Conservation (phyloP, 176 grass and related monocot genomes). For the Carex littledalei region DNA sequence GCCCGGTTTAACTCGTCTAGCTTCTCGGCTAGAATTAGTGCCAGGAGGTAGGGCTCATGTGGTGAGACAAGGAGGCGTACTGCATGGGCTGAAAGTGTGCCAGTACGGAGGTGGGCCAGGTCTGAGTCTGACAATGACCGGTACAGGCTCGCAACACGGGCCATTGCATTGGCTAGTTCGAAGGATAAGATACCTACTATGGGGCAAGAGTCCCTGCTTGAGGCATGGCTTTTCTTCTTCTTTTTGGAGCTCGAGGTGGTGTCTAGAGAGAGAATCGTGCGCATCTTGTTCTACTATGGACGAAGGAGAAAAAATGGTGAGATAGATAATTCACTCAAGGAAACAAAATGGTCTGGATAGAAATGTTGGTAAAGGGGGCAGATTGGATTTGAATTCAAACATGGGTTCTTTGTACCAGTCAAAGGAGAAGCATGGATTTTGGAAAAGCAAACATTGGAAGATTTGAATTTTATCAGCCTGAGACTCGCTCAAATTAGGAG, state of each 20-base stretch:
- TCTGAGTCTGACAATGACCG: slow-evolving; percentile 75
- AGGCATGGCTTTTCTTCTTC: slow-evolving; percentile 34
- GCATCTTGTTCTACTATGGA: slow-evolving; percentile 15
- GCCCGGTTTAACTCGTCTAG: slow-evolving; percentile 80
- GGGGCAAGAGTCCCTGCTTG: slow-evolving; percentile 3
- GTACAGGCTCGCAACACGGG: slow-evolving; percentile 63
- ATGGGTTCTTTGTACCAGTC: slow-evolving; percentile 18
- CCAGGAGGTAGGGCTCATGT: slow-evolving; percentile 63
- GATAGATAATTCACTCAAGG: not conserved
- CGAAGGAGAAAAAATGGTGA: not conserved
- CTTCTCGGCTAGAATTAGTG: slow-evolving; percentile 83
- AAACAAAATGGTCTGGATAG: not conserved
- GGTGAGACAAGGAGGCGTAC: slow-evolving; percentile 69
- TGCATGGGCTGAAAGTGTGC: slow-evolving; percentile 48
- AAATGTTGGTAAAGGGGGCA: not conserved
- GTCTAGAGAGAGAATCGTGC: slow-evolving; percentile 67
- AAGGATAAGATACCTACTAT: slow-evolving; percentile 78
- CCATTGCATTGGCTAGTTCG: slow-evolving; percentile 88
- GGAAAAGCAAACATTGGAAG: not conserved
- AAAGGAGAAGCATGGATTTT: not conserved
- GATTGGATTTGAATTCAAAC: slow-evolving; percentile 30
- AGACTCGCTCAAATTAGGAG: slow-evolving; percentile 17
- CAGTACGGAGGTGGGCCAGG: slow-evolving; percentile 41
- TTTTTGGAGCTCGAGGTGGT: slow-evolving; percentile 36
- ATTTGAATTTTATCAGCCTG: not conserved